These are phyloP conservation scores for Glycine latifolia DNA, from an alignment of 306 rosid species.

Conservation along the genomic window DNA sequence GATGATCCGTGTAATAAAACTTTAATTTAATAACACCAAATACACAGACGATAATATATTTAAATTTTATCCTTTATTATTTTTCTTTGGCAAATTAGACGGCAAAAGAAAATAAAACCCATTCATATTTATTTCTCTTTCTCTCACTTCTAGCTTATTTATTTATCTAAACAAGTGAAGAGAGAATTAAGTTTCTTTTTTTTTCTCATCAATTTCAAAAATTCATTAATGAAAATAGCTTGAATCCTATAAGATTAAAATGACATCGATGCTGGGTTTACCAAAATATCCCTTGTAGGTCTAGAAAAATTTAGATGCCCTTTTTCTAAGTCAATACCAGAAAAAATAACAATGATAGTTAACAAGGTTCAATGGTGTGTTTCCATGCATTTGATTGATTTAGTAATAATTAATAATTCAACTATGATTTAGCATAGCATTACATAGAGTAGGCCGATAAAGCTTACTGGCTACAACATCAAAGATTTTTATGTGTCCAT, in stretches of 20 bases:
- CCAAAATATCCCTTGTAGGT: slow-evolving; percentile 5
- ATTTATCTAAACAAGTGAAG: neutral
- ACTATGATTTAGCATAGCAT: slow-evolving; percentile 30
- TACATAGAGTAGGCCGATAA: slow-evolving; percentile 25
- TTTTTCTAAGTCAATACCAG: slow-evolving; percentile 32
- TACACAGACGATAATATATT: neutral
- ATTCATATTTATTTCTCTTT: neutral
- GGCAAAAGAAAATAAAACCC: neutral
- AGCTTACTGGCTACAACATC: slow-evolving; percentile 45
- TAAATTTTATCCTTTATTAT: neutral
- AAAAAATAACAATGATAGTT: slow-evolving; percentile 13
- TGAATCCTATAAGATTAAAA: slow-evolving; percentile 20
- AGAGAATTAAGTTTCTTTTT: neutral
- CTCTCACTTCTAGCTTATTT: too few species aligned
- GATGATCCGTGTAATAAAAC: neutral
- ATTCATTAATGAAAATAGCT: slow-evolving; percentile 3
- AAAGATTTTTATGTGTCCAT: slow-evolving; percentile 45
- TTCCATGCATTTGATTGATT: slow-evolving; percentile 24
- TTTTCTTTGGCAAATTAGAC: neutral
- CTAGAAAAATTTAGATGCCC: slow-evolving; percentile 13
- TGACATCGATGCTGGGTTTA: neutral
- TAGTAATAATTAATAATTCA: slow-evolving; percentile 43
- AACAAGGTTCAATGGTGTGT: slow-evolving; percentile 33
- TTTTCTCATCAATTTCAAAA: neutral
- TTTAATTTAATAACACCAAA: neutral